These are phyloP conservation scores for Pseudonitzschia multiseries DNA, from an alignment of 108 stramenopile species.

Conservation along the genomic window DNA sequence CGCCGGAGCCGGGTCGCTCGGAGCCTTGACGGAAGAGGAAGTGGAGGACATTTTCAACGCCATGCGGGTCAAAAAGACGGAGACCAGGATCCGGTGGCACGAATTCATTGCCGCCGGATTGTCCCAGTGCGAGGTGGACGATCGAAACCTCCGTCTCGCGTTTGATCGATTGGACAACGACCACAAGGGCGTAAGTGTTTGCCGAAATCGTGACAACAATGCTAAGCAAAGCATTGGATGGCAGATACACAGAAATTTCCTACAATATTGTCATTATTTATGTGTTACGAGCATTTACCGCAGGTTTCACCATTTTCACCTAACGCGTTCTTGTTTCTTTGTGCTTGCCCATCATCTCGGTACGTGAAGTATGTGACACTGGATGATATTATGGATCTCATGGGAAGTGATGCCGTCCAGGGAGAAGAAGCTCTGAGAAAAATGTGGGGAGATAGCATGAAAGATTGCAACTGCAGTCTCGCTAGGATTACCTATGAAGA, in stretches of 20 bases:
- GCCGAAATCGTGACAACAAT: background rate
- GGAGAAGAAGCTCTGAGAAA: slow-evolving; percentile 73
- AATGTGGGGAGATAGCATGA: slow-evolving; percentile 82
- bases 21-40: slow-evolving; percentile 83
- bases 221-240: no score
- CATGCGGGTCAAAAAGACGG: slow-evolving; percentile 80
- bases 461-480: slow-evolving; percentile 53
- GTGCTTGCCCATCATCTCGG: no score
- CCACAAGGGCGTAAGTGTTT: slow-evolving; percentile 67
- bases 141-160: slow-evolving; percentile 82
- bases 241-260: no score
- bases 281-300: no score
- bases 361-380: slow-evolving; percentile 62
- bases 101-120: slow-evolving; percentile 90
- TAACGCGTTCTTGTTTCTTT: slow-evolving; percentile 6
- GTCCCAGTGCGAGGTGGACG: slow-evolving; percentile 84
- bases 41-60: slow-evolving; percentile 90
- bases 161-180: slow-evolving; percentile 86
- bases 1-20: slow-evolving; percentile 83
- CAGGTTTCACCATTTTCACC: no score
- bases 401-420: slow-evolving; percentile 67
- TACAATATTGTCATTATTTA: no score
- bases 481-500: slow-evolving; percentile 50
- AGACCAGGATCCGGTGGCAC: slow-evolving; percentile 84
- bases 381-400: slow-evolving; percentile 86